phyloP scores from a whole-genome alignment of 305 asterid genomes.

The Solanum hybrid region DNA sequence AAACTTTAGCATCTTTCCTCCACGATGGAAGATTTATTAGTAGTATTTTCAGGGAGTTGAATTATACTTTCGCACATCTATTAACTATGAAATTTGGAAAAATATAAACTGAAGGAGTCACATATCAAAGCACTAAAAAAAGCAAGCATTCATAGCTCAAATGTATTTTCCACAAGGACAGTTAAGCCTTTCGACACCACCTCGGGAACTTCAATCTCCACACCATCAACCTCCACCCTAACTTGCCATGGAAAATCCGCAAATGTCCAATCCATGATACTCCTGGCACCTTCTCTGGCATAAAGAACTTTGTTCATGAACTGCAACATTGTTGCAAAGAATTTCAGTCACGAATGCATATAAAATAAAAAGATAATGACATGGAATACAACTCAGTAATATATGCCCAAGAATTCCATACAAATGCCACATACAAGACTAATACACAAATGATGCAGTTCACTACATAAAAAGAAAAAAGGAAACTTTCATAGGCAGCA shows the following conservation, averaged over 20 bases:
- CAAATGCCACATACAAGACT: not conserved
- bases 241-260: conserved; percentile 91
- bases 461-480: not conserved
- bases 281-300: conserved; percentile 97
- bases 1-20: not conserved
- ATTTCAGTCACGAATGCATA: conserved; percentile 12
- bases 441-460: not conserved
- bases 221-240: conserved; percentile 92
- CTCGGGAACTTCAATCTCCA: conserved; percentile 92
- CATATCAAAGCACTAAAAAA: not conserved
- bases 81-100: not conserved
- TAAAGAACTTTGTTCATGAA: conserved; percentile 97
- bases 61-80: not conserved
- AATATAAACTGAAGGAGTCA: not conserved
- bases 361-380: not conserved
- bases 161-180: not conserved
- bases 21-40: not conserved
- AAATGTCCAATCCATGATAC: conserved; percentile 85
- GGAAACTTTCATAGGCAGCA: not conserved
- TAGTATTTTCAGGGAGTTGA: not conserved
- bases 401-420: not conserved
- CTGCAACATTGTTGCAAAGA: conserved; percentile 38
- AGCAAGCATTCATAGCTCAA: not conserved
- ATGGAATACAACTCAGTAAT: not conserved
- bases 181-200: conserved; percentile 19